Conservation (phyloP, 768 basidiomycete genomes). For the Lentinula sp. region DNA sequence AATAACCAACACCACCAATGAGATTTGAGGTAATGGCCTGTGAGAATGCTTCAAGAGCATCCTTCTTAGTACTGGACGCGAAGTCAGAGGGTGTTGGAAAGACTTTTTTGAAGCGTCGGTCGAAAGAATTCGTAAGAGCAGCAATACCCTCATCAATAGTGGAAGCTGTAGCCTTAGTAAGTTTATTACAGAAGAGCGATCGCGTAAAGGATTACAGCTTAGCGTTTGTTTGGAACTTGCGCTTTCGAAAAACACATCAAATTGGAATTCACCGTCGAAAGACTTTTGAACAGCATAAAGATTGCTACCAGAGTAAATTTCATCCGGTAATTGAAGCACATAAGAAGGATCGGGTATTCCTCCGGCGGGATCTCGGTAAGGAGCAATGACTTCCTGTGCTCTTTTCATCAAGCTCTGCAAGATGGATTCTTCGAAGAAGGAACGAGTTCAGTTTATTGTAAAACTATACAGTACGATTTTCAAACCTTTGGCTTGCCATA, state of each 20-base stretch:
- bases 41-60: conserved; percentile 64
- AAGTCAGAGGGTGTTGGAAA: conserved; percentile 67
- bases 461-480: background rate
- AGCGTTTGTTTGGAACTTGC: conserved; percentile 59
- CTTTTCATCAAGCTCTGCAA: conserved; percentile 51
- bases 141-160: conserved; percentile 66
- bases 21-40: conserved; percentile 88
- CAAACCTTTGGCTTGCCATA: conserved; percentile 85
- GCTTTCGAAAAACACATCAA: conserved; percentile 87
- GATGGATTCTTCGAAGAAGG: conserved; percentile 45
- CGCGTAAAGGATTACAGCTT: conserved; percentile 40
- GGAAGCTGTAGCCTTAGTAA: conserved; percentile 35
- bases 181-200: conserved; percentile 1
- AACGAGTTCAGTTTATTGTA: background rate
- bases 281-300: conserved; percentile 84
- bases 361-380: conserved; percentile 43
- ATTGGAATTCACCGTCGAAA: conserved; percentile 80
- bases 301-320: conserved; percentile 66
- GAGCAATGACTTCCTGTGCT: conserved; percentile 46
- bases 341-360: conserved; percentile 76
- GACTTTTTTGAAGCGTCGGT: conserved; percentile 55
- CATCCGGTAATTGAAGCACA: conserved; percentile 70
- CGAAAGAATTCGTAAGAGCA: conserved; percentile 55
- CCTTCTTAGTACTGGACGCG: conserved; percentile 35
- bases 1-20: conserved; percentile 91